Conservation (phyloP, 164 flowering plant species). For the Annona squamosa region DNA sequence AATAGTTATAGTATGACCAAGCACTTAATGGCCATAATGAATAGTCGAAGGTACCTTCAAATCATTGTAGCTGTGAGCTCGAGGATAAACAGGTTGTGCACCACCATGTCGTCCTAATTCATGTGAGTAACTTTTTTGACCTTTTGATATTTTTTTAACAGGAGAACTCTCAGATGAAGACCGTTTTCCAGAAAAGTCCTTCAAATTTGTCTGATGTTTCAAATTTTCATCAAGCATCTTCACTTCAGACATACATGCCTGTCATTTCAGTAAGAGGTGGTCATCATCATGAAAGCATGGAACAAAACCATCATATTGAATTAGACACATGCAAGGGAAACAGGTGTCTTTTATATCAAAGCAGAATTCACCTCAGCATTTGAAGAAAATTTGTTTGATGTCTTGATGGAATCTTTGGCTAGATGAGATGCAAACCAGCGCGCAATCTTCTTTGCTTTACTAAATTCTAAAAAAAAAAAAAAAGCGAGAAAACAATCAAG, state of each 20-base stretch:
- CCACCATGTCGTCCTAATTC: slow-evolving; percentile 67
- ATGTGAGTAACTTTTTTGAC: slow-evolving; percentile 67
- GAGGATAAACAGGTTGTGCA: slow-evolving; percentile 34
- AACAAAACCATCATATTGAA: slow-evolving; percentile 4
- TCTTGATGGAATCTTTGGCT: slow-evolving; percentile 24
- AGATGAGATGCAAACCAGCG: slow-evolving; percentile 48
- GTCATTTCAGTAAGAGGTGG: slow-evolving; percentile 14
- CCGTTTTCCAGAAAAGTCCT: slow-evolving; percentile 20
- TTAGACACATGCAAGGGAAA: neutral
- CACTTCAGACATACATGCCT: slow-evolving; percentile 25
- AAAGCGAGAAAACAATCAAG: neutral
- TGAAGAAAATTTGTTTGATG: slow-evolving; percentile 14
- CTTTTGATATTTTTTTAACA: slow-evolving; percentile 29
- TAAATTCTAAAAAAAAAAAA: slow-evolving; percentile 24
- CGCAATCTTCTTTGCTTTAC: slow-evolving; percentile 47
- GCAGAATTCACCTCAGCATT: slow-evolving; percentile 31
- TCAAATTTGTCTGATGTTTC: slow-evolving; percentile 17
- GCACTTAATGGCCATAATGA: neutral
- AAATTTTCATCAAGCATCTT: slow-evolving; percentile 22
- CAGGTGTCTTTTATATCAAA: slow-evolving; percentile 2
- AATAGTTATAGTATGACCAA: too few relatives aligned
- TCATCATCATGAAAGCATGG: neutral
- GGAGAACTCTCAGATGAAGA: slow-evolving; percentile 16
- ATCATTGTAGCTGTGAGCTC: slow-evolving; percentile 61
- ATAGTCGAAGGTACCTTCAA: slow-evolving; percentile 41